phyloP scores from a whole-genome alignment of 805 yeast species.

The Lipomyces mesembrius region DNA sequence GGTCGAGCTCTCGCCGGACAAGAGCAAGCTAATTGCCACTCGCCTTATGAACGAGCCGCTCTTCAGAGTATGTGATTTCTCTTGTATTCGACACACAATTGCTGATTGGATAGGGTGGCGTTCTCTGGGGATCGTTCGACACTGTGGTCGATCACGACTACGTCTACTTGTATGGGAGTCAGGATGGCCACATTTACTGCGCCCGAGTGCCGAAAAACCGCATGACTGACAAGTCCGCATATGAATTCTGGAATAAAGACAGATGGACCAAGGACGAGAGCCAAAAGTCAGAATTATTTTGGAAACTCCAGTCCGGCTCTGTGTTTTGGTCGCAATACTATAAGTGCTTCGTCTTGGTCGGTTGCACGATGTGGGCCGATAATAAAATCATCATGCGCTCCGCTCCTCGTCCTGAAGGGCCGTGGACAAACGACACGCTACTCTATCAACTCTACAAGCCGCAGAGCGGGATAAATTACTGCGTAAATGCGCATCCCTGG shows the following conservation, averaged over 20 bases:
- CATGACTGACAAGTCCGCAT: slow-evolving; percentile 23
- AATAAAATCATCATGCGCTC: slow-evolving; percentile 35
- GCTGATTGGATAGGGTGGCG: slow-evolving; percentile 7
- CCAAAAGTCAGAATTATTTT: slow-evolving; percentile 23
- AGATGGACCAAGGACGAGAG: slow-evolving; percentile 28
- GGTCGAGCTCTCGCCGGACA: slow-evolving; percentile 18
- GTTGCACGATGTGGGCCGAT: slow-evolving; percentile 36
- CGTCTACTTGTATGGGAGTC: slow-evolving; percentile 31
- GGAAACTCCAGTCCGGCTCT: slow-evolving; percentile 37
- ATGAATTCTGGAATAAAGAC: slow-evolving; percentile 31
- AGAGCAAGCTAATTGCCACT: slow-evolving; percentile 22
- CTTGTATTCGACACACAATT: background rate
- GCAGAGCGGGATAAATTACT: slow-evolving; percentile 30
- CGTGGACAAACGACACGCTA: slow-evolving; percentile 31
- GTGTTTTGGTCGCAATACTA: slow-evolving; percentile 32
- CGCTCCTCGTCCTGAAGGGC: slow-evolving; percentile 35
- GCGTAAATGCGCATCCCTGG: slow-evolving; percentile 38
- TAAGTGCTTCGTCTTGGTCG: slow-evolving; percentile 32
- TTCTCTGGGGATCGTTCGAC: slow-evolving; percentile 33
- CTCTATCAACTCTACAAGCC: slow-evolving; percentile 32
- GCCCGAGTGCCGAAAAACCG: slow-evolving; percentile 30
- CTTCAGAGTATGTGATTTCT: slow-evolving; percentile 9
- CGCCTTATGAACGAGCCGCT: slow-evolving; percentile 33
- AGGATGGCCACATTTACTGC: slow-evolving; percentile 26
- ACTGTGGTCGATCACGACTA: slow-evolving; percentile 22